Evolutionary conservation across 768 basidiomycete species (phyloP).

Genomic region (Kwoniella mangroviensis): DNA sequence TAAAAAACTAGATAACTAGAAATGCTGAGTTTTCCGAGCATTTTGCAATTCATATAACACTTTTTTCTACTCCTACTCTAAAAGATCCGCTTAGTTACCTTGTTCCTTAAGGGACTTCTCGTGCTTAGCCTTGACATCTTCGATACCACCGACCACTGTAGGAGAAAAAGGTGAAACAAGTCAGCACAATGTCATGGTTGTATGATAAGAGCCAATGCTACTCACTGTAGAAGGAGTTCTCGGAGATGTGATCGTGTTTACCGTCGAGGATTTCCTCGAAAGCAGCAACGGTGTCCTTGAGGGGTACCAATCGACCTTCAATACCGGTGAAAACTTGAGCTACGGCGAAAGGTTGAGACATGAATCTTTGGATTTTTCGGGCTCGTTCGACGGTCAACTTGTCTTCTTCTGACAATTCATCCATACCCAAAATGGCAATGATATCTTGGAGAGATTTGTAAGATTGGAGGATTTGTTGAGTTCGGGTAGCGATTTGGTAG

Average conservation of each 20-base stretch:
- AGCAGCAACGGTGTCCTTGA: constrained; percentile 74
- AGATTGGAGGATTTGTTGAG: constrained; percentile 79
- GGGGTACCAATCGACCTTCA: constrained; percentile 92
- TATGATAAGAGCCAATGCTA: constrained; percentile 40
- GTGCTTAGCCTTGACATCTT: constrained; percentile 96
- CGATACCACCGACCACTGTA: constrained; percentile 75
- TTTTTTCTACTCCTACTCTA: background rate
- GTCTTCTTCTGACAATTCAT: constrained; percentile 99
- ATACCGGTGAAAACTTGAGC: constrained; percentile 99
- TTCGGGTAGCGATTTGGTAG: constrained; percentile 93
- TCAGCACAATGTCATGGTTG: background rate
- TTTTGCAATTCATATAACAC: background rate
- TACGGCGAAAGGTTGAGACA: constrained; percentile 99
- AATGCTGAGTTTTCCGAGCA: background rate
- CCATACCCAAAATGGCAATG: constrained; percentile 99
- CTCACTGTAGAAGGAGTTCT: constrained; percentile 90
- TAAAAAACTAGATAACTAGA: background rate
- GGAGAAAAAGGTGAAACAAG: constrained; percentile 5
- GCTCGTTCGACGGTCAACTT: constrained; percentile 98
- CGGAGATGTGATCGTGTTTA: constrained; percentile 83
- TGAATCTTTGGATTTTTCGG: constrained; percentile 97
- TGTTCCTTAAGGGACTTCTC: constrained; percentile 97
- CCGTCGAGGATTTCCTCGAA: constrained; percentile 98
- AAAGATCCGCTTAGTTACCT: constrained; percentile 55
- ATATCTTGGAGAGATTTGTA: constrained; percentile 74